phyloP scores from a whole-genome alignment of 345 rosid genomes.

The Populus davidiana region DNA sequence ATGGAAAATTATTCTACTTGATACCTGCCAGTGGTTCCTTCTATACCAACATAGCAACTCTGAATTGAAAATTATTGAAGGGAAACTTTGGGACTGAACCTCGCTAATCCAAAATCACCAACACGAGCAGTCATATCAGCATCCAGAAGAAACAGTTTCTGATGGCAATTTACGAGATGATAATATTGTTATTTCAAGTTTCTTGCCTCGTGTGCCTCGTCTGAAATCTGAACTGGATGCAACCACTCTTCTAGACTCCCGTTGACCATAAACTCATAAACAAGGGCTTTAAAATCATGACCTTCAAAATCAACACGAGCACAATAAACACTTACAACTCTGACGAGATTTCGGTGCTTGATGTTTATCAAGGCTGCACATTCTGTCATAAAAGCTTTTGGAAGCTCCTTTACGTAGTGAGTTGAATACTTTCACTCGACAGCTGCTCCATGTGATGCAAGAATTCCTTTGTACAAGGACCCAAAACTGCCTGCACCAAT shows the following conservation, averaged over 20 bases:
- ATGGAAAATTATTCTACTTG: not conserved
- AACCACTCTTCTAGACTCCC: conserved; percentile 8
- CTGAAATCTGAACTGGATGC: not conserved
- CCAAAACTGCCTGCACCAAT: conserved; percentile 7
- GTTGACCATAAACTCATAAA: conserved; percentile 4
- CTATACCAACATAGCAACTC: not conserved
- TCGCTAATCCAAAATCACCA: conserved; percentile 22
- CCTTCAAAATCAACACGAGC: conserved; percentile 7
- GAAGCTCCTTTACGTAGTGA: not conserved
- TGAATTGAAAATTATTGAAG: not conserved
- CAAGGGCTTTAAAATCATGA: conserved; percentile 6
- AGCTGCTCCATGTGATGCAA: not conserved
- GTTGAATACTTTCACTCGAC: conserved; percentile 3
- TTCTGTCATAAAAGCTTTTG: conserved; percentile 1
- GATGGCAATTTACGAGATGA: too few relatives aligned
- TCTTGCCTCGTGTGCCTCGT: not conserved
- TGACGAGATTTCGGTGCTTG: conserved; percentile 1
- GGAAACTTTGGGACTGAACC: not conserved
- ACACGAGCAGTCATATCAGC: conserved; percentile 15
- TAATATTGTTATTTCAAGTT: not conserved
- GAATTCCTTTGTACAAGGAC: not conserved
- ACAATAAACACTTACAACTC: not conserved
- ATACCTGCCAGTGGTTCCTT: conserved; percentile 13
- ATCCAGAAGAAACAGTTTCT: conserved; percentile 4
- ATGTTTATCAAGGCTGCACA: conserved; percentile 1